Evolutionary conservation across 148 eudicot species (phyloP).

Genomic region (Heliosperma pusillum): DNA sequence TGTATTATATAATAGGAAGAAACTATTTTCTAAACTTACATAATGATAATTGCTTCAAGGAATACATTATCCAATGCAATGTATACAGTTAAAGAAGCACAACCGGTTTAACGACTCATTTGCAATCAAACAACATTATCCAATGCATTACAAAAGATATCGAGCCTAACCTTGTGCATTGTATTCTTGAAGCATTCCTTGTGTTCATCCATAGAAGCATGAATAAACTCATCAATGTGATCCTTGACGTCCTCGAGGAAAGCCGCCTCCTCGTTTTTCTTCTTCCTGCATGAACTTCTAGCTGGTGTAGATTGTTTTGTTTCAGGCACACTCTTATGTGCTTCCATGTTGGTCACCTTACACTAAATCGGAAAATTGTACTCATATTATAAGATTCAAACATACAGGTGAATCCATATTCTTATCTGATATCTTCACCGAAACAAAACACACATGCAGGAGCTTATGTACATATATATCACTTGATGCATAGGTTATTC

Average conservation of each 20-base stretch:
- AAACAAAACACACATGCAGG: background rate
- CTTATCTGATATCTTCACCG: background rate
- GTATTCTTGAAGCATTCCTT: slow-evolving; percentile 41
- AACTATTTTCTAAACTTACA: no score
- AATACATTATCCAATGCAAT: background rate
- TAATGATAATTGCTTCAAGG: no score
- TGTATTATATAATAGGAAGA: no score
- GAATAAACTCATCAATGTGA: slow-evolving; percentile 37
- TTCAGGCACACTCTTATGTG: slow-evolving; percentile 32
- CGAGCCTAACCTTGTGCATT: slow-evolving; percentile 27
- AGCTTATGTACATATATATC: background rate
- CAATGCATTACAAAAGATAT: background rate
- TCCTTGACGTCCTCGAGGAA: slow-evolving; percentile 42
- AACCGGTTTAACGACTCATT: no score
- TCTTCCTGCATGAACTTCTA: slow-evolving; percentile 36
- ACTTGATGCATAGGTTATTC: background rate
- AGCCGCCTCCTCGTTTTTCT: slow-evolving; percentile 41
- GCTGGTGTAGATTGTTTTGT: slow-evolving; percentile 16
- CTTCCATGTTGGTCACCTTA: slow-evolving; percentile 29
- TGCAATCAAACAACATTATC: background rate
- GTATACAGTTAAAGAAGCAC: background rate
- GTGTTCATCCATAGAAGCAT: slow-evolving; percentile 45
- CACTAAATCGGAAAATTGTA: no score
- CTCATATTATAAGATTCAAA: background rate
- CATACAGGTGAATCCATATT: background rate